Base-by-base conservation (phyloP, 2,329 filamentous ascomycete genomes). In the Aspergillus jensenii region DNA sequence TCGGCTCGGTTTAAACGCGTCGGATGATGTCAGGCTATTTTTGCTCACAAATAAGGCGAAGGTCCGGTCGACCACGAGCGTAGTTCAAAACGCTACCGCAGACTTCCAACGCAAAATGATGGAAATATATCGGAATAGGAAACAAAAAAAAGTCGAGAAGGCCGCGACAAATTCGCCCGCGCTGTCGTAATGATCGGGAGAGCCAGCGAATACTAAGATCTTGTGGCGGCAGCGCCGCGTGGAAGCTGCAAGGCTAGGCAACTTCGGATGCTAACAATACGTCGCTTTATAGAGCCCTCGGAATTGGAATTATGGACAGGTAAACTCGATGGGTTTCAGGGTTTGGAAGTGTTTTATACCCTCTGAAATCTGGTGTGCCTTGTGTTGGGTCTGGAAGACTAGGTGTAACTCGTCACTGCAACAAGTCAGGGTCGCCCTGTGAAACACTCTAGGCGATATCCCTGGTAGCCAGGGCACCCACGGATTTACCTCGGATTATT, bases 331-430 rank as follows among this genome's bases (percentile, higher is more conserved):
- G 27, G 31, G 19, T 37, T 41, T 49, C 55, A 53, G 55, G 56
- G 56, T 51, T 21, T 11, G 19, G 40, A 40, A 39, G 50, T 44
- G 37, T 50, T 48, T 58, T 58, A 54, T 58, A 58, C 45, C 23
- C 25, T 51, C 33, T 55, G 54, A 57, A 53, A 49, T 48, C n/a
- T 14, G 8, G 23, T 5, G 33, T 27, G 4, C 21, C 15, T 47
- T 17, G 7, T 46, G 6, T 37, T 41, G 17, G 27, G 27, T 31
- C 27, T 8, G 17, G 19, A 21, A 3, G 21, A 21, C 21, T 23
- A 19, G 50, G 52, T 55, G 56, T 44, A 52, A 54, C 45, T 45
- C 46, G 12, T 15, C 40, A 44, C 59, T 56, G 61, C 56, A 63
- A 61, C 35, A 17, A 55, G 59, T 17, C 45, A 61, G 23, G 60